Percentiles rank a stretch among this genome's conserved stretches.
These are phyloP conservation scores for Sinapis alba DNA, from an alignment of 441 rosid species.

Conservation along the genomic window DNA sequence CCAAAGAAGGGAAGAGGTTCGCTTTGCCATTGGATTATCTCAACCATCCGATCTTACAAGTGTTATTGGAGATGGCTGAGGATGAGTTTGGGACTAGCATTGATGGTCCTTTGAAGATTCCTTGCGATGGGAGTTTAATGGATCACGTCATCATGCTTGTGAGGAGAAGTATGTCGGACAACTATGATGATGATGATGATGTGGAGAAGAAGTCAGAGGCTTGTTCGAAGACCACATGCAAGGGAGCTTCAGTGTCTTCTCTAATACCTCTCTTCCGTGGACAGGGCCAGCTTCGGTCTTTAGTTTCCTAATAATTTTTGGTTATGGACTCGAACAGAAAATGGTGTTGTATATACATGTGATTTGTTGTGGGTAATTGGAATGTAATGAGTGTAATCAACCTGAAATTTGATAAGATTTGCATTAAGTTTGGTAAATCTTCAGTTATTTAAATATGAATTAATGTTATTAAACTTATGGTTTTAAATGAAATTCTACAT, in stretches of 20 bases:
- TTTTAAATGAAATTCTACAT: too few species aligned
- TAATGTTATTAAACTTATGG: too few species aligned
- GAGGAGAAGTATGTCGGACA: slow-evolving; percentile 28
- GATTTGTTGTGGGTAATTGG: neutral
- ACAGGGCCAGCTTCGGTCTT: slow-evolving; percentile 18
- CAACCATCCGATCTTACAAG: slow-evolving; percentile 51
- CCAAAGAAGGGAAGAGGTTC: slow-evolving; percentile 48
- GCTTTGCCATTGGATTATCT: slow-evolving; percentile 45
- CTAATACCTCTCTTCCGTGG: slow-evolving; percentile 29
- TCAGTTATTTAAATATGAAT: neutral
- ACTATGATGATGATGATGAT: slow-evolving; percentile 11
- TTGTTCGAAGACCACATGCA: slow-evolving; percentile 34
- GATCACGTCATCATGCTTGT: slow-evolving; percentile 41
- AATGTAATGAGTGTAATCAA: neutral
- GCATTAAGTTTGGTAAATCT: neutral
- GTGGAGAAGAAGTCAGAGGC: slow-evolving; percentile 25
- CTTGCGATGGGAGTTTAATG: slow-evolving; percentile 52
- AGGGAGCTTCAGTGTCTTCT: slow-evolving; percentile 35
- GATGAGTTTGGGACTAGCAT: slow-evolving; percentile 49
- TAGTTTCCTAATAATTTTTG: slow-evolving; percentile 9
- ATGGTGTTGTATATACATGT: neutral
- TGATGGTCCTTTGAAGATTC: slow-evolving; percentile 51
- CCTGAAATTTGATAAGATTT: neutral
- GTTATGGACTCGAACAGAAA: neutral
- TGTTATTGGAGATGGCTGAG: slow-evolving; percentile 49